Conservation (phyloP, 805 yeast genomes). For the Metschnikowia corniflorae region DNA sequence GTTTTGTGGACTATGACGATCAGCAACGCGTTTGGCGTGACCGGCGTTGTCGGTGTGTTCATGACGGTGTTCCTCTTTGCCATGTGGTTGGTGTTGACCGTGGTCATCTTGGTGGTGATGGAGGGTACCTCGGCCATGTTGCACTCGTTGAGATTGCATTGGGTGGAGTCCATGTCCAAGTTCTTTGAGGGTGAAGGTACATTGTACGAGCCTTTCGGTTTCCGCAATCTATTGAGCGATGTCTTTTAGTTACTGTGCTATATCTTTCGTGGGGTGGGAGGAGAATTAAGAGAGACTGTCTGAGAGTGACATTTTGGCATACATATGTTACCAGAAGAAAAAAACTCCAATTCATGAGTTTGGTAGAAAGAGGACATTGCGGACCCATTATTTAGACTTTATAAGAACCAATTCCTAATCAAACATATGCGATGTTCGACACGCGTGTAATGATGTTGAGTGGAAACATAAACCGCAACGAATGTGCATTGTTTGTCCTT, state of each 20-base stretch:
- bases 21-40: constrained; percentile 64
- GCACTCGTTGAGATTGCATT: constrained; percentile 95
- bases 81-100: constrained; percentile 92
- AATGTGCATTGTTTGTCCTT: too few species aligned
- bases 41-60: constrained; percentile 64
- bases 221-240: constrained; percentile 27
- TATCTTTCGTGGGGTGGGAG: too few species aligned
- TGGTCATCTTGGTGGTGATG: constrained; percentile 89
- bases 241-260: constrained; percentile 10
- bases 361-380: too few species aligned
- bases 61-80: constrained; percentile 80
- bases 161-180: constrained; percentile 99
- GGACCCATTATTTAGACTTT: too few species aligned
- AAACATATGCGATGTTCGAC: too few species aligned
- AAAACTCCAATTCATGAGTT: too few species aligned
- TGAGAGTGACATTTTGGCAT: too few species aligned
- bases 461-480: too few species aligned
- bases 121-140: constrained; percentile 99
- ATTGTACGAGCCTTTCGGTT: constrained; percentile 84
- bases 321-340: too few species aligned
- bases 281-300: too few species aligned
- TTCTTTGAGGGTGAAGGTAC: constrained; percentile 96
- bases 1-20: constrained; percentile 97
- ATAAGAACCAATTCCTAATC: too few species aligned
- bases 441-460: too few species aligned